Percentiles rank a stretch among this genome's conserved stretches.
Evolutionary conservation across 371 early-diverging fungal genomes (phyloP).

Genomic region (Gilbertella persicaria): DNA sequence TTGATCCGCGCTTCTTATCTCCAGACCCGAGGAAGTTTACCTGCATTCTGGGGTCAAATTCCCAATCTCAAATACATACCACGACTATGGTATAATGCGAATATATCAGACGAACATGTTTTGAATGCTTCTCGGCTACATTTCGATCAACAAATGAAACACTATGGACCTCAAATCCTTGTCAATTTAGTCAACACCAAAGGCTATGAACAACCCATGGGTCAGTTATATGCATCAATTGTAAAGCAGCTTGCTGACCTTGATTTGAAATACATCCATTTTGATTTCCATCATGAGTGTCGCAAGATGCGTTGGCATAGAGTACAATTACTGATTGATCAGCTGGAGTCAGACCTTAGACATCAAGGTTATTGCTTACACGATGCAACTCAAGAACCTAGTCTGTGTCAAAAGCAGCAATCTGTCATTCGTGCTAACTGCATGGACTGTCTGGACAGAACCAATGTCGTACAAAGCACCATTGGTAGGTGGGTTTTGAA

Average conservation of each 20-base stretch:
- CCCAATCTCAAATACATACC: constrained; percentile 92
- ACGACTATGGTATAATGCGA: constrained; percentile 54
- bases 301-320: constrained; percentile 85
- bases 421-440: constrained; percentile 97
- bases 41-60: constrained; percentile 93
- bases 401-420: constrained; percentile 57
- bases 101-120: constrained; percentile 56
- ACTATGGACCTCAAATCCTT: constrained; percentile 78
- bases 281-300: constrained; percentile 97
- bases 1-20: constrained; percentile 66
- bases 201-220: constrained; percentile 84
- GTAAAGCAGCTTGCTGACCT: constrained; percentile 53
- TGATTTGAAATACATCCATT: constrained; percentile 75
- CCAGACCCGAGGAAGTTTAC: constrained; percentile 97
- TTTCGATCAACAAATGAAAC: constrained; percentile 62
- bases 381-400: constrained; percentile 16
- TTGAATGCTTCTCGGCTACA: constrained; percentile 62
- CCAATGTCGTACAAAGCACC: constrained; percentile 97
- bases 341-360: constrained; percentile 63
- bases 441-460: constrained; percentile 99
- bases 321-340: constrained; percentile 73
- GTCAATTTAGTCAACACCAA: constrained; percentile 91
- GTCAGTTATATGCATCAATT: constrained; percentile 65
- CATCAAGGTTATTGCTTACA: constrained; percentile 51
- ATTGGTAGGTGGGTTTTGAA: constrained; percentile 72